Percentiles rank a stretch among this genome's conserved stretches.
Evolutionary conservation across 2,329 filamentous ascomycete species (phyloP).

Genomic region (Beauveria rudraprayagi): DNA sequence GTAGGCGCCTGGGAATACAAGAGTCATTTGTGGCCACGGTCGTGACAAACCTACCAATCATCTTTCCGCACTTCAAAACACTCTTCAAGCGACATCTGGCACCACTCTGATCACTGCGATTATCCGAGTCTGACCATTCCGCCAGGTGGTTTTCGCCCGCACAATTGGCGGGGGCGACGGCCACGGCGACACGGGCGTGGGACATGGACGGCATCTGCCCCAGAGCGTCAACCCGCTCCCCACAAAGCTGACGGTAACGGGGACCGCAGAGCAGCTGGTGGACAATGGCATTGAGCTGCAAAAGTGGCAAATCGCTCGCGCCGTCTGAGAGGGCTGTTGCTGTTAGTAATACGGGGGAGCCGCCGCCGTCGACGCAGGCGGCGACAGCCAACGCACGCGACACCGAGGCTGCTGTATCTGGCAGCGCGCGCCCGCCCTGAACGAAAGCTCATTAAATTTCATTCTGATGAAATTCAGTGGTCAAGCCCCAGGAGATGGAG

Average conservation of each 20-base stretch:
- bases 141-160: conserved; percentile 3
- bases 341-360: not conserved
- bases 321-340: not conserved
- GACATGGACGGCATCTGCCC: not conserved
- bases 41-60: conserved; percentile 29
- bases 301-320: not conserved
- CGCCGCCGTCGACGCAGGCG: not conserved
- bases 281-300: not conserved
- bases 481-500: too few species aligned
- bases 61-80: conserved; percentile 20
- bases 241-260: conserved; percentile 8
- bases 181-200: not conserved
- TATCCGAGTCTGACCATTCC: conserved; percentile 9
- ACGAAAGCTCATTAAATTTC: not conserved
- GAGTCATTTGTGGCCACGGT: conserved; percentile 30
- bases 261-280: conserved; percentile 6
- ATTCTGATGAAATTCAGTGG: too few species aligned
- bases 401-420: not conserved
- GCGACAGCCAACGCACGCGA: not conserved
- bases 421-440: not conserved
- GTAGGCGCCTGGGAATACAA: conserved; percentile 13
- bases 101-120: conserved; percentile 15
- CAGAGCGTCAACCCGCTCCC: conserved; percentile 8
- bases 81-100: conserved; percentile 19
- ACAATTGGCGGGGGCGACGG: conserved; percentile 9